Base-by-base conservation (phyloP, 805 yeast species). In the Ogataea polymorpha region DNA sequence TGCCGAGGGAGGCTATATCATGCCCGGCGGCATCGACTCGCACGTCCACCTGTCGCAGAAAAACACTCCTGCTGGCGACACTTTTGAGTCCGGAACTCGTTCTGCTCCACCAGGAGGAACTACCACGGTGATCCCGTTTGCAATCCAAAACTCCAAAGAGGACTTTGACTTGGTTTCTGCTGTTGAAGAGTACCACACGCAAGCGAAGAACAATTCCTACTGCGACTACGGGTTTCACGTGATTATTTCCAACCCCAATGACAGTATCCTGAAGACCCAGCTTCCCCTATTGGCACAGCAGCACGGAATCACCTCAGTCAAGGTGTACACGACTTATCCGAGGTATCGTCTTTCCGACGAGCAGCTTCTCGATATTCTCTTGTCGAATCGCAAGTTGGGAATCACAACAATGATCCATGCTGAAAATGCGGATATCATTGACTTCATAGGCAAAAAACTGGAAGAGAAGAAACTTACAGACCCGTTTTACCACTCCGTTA, bases 1-100 rank as follows among this genome's bases (percentile, higher is more conserved):
- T 53, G 75, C 76, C 4, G 61, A 71, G 42, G 74, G 76, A 8
- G 78, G 65, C 0, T 63, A 53, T 41, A 65, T 74, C 21, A 72
- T 75, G 2, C 79, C 79, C 2, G 78, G 78, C 33, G 78, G 77
- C 5, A 66, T 74, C 27, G 79, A 74, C 49, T 62, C 74, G 1
- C 78, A 73, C 50, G 75, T 71, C 18, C 79, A 73, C 40, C 47
- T 73, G 14, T 67, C 70, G 29, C 75, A 73, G 49, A 67, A 66
- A 5, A 58, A 63, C 27, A 60, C 65, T 12, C 62, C 70, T 4
- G 62, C 68, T 2, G 72, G 73, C 29, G 79, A 72, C 46, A 66
- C 64, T 14, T 70, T 71, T 46, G 70, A 64, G 35, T 51, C 67
- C 4, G 77, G 74, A 2, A 62, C 77, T 0, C 59, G 67, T 50